These are phyloP conservation scores for Colletotrichum viniferum DNA, from an alignment of 2,329 filamentous ascomycete species.

Conservation along the genomic window DNA sequence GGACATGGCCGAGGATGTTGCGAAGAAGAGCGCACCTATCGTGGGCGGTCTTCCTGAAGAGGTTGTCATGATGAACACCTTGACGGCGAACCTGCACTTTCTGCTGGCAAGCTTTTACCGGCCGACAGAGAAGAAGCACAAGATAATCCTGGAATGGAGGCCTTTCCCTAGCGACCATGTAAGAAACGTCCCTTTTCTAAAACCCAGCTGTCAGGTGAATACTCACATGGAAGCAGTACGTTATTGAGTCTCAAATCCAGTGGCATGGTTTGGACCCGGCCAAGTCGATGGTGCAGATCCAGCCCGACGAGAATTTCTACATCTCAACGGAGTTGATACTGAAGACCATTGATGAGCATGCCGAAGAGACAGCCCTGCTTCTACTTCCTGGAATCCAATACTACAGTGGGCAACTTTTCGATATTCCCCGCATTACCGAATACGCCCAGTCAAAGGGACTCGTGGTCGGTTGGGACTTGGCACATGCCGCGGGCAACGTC, in stretches of 20 bases:
- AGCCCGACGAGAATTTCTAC: constrained; percentile 63
- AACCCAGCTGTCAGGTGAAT: neutral
- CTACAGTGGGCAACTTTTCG: constrained; percentile 80
- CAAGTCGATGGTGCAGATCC: constrained; percentile 75
- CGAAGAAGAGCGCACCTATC: constrained; percentile 71
- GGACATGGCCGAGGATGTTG: constrained; percentile 77
- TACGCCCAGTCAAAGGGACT: constrained; percentile 71
- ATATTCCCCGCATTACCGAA: constrained; percentile 73
- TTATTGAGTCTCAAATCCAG: constrained; percentile 79
- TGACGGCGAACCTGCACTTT: constrained; percentile 82
- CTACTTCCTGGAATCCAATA: constrained; percentile 81
- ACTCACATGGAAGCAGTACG: constrained; percentile 60
- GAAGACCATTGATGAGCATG: constrained; percentile 69
- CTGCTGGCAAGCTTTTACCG: constrained; percentile 85
- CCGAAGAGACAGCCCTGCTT: constrained; percentile 68
- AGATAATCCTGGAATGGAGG: constrained; percentile 88
- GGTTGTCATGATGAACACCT: constrained; percentile 86
- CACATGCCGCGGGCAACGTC: constrained; percentile 79
- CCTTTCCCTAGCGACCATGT: constrained; percentile 87
- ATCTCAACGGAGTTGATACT: constrained; percentile 71
- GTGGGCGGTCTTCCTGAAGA: constrained; percentile 76
- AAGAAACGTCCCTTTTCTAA: constrained; percentile 29
- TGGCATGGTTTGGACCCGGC: constrained; percentile 71
- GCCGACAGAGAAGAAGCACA: constrained; percentile 68
- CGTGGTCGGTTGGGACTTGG: constrained; percentile 77